Evolutionary conservation across 306 rosid genomes (phyloP), one percentile per base, ranked within the genome.

Genomic region (Vigna hirtella): DNA sequence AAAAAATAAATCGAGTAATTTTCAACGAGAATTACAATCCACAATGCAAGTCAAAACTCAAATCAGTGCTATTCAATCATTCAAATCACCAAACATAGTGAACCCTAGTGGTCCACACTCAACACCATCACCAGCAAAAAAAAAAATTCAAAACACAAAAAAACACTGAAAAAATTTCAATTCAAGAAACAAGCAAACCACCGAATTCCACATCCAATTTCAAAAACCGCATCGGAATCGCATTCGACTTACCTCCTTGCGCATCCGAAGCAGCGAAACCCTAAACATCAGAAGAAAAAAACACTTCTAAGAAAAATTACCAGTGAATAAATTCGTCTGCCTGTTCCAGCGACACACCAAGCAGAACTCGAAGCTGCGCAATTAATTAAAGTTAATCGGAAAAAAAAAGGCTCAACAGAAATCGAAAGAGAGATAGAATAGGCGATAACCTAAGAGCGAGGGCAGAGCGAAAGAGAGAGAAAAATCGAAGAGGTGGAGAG

Each of bases 221-320:
- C 70, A 47, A 49, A 64, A 20, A n/a, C 6, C 5, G 45, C 26
- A 16, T 7, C 28, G 48, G 71, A 74, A 72, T 10, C 57, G 26
- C 79, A 66, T 79, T 48, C 57, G 70, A 80, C 72, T 9, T 12
- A 40, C 82, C 81, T 30, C 53, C 24, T 77, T 50, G 47, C 56
- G 8, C 30, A 72, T 72, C 71, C 36, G 43, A 34, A 86, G 63
- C 64, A 76, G 62, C 12, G 51, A 83, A 87, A 83, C 85, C 89
- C 89, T 80, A 87, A 73, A 70, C 68, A 48, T 34, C 6, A 34
- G 13, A 4, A 1, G 3, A 28, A 17, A 6, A 43, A 43, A 43
- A 43, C 13, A 43, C 49, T 43, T 3, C 4, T 8, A 3, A 43
- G 49, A 43, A 69, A 71, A 56, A 28, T 68, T 79, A 76, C 78